Conservation (phyloP, 768 basidiomycete genomes). For the Artomyces pyxidatus region DNA sequence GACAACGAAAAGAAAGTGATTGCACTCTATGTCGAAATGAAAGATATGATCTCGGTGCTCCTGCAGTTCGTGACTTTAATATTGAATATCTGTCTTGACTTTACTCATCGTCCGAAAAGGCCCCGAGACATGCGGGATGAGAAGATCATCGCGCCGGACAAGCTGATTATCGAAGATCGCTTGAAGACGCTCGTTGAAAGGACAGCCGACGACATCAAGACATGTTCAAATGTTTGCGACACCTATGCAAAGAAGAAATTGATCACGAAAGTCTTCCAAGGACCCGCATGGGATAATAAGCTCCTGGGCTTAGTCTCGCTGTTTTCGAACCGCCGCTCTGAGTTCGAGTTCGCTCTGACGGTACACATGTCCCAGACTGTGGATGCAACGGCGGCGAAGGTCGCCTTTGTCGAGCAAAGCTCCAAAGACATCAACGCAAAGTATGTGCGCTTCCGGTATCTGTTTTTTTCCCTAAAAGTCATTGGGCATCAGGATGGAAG, state of each 20-base stretch:
- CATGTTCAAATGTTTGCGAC: constrained; percentile 24
- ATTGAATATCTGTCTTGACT: background rate
- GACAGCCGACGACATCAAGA: constrained; percentile 21
- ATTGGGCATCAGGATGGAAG: constrained; percentile 4
- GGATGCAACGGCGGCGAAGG: constrained; percentile 13
- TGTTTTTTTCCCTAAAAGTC: background rate
- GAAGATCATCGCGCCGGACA: constrained; percentile 21
- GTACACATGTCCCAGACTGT: constrained; percentile 20
- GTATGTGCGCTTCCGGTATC: background rate
- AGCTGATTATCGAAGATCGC: constrained; percentile 25
- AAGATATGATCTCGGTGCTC: constrained; percentile 32
- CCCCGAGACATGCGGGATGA: constrained; percentile 25
- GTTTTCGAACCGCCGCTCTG: constrained; percentile 17
- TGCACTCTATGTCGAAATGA: constrained; percentile 41
- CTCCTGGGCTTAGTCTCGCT: constrained; percentile 17
- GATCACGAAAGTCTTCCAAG: constrained; percentile 19
- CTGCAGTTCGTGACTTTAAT: background rate
- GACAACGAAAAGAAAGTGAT: constrained; percentile 45
- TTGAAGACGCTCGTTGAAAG: constrained; percentile 22
- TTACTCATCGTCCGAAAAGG: constrained; percentile 10
- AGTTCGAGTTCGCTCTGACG: constrained; percentile 22
- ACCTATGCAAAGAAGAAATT: constrained; percentile 22
- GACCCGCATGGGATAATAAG: constrained; percentile 19
- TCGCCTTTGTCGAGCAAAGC: constrained; percentile 3
- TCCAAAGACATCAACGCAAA: constrained; percentile 8